A percentile compares a stretch with the other conserved stretches of the same genome.
These are phyloP conservation scores for Lachnum nothofagi DNA, from an alignment of 2,329 filamentous ascomycete genomes.

Conservation along the genomic window DNA sequence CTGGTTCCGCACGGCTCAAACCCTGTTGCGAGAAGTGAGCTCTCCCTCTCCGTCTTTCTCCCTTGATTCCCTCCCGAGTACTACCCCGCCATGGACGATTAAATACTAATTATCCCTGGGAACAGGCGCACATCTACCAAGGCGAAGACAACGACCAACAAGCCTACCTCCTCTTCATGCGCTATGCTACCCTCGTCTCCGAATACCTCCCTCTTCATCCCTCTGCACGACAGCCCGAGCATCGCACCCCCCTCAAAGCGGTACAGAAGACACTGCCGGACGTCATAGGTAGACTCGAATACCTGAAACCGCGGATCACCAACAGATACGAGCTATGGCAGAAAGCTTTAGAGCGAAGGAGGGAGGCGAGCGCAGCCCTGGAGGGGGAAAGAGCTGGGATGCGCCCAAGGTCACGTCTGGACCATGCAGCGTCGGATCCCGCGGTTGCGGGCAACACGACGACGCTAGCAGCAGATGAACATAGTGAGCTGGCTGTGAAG, in stretches of 20 bases:
- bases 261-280: conserved; percentile 58
- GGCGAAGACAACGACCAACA: conserved; percentile 80
- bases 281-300: conserved; percentile 58
- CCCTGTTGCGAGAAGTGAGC: conserved; percentile 72
- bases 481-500: conserved; percentile 71
- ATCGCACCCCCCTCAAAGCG: conserved; percentile 46
- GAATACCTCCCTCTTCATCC: conserved; percentile 72
- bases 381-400: conserved; percentile 8
- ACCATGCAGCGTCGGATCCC: conserved; percentile 51
- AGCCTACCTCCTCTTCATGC: conserved; percentile 85
- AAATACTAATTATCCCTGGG: conserved; percentile 1
- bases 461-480: conserved; percentile 63
- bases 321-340: conserved; percentile 65
- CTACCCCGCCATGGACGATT: background rate
- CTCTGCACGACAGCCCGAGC: conserved; percentile 61
- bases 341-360: conserved; percentile 43
- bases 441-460: conserved; percentile 53
- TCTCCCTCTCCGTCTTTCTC: conserved; percentile 5
- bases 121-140: conserved; percentile 81
- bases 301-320: conserved; percentile 73
- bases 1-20: conserved; percentile 77
- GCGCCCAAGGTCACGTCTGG: conserved; percentile 8
- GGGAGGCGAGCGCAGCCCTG: conserved; percentile 18
- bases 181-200: conserved; percentile 80
- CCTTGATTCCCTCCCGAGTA: background rate